Conservation (phyloP, 768 basidiomycete species). For the Termitomyces sp. region DNA sequence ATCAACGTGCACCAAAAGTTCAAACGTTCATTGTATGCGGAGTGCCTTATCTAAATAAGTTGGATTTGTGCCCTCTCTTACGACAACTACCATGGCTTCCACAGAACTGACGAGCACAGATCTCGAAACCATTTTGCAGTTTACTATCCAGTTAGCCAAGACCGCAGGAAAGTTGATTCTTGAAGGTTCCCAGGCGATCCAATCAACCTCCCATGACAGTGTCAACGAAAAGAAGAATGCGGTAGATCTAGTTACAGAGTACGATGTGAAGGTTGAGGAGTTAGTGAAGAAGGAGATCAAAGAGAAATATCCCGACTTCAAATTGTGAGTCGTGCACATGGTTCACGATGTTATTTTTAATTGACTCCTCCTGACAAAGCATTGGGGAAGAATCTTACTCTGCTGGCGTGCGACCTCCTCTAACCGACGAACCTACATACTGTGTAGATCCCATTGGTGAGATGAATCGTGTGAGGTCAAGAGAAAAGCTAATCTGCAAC, state of each 20-base stretch:
- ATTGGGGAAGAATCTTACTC: constrained; percentile 95
- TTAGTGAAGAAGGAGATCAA: constrained; percentile 70
- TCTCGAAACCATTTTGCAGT: constrained; percentile 63
- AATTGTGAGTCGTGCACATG: constrained; percentile 62
- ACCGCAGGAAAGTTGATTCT: constrained; percentile 74
- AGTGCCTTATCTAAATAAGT: background rate
- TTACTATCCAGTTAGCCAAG: constrained; percentile 68
- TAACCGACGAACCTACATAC: constrained; percentile 90
- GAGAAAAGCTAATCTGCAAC: background rate
- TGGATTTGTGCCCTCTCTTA: background rate
- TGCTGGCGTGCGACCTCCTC: constrained; percentile 58
- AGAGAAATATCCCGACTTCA: constrained; percentile 65
- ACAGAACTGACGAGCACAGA: constrained; percentile 38
- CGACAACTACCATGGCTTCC: constrained; percentile 27
- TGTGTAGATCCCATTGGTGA: constrained; percentile 94
- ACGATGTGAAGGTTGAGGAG: constrained; percentile 88
- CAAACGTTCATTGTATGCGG: background rate
- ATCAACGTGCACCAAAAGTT: background rate
- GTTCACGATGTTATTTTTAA: background rate
- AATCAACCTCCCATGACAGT: constrained; percentile 50
- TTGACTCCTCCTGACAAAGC: constrained; percentile 34
- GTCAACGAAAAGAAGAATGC: constrained; percentile 89
- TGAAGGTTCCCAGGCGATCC: constrained; percentile 74
- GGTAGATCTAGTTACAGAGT: constrained; percentile 93
- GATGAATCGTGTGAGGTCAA: constrained; percentile 7